phyloP scores from a whole-genome alignment of 768 basidiomycete species.

The Myochromella boudieri region DNA sequence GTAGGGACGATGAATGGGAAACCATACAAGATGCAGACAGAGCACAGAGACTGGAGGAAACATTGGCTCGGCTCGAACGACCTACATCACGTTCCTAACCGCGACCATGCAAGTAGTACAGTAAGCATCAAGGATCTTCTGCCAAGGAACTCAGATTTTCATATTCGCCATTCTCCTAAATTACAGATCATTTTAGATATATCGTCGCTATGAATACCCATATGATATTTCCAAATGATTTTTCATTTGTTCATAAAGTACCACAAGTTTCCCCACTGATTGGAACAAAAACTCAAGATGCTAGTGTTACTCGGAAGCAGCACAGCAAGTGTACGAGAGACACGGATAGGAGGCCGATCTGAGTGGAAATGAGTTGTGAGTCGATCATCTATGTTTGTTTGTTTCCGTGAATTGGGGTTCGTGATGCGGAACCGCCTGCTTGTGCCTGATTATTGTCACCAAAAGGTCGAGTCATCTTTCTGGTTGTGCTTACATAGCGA shows the following conservation, averaged over 20 bases:
- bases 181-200: neutral
- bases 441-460: conserved; percentile 11
- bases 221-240: too few relatives aligned
- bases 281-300: too few relatives aligned
- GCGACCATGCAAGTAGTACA: conserved; percentile 4
- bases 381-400: neutral
- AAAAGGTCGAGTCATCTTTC: conserved; percentile 11
- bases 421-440: neutral
- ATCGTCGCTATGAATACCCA: conserved; percentile 1
- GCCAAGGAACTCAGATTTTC: too few relatives aligned
- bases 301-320: too few relatives aligned
- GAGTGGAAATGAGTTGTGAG: too few relatives aligned
- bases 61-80: conserved; percentile 46
- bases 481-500: conserved; percentile 3
- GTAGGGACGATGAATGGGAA: conserved; percentile 58
- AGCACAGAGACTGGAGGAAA: conserved; percentile 54
- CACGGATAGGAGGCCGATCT: too few relatives aligned
- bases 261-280: too few relatives aligned
- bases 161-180: neutral
- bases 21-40: conserved; percentile 51
- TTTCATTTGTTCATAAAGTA: too few relatives aligned
- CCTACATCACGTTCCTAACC: conserved; percentile 17
- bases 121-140: too few relatives aligned
- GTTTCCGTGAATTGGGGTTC: neutral
- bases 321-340: too few relatives aligned